Base-by-base conservation (phyloP, 495 filamentous ascomycete species). In the Xylaria curta region DNA sequence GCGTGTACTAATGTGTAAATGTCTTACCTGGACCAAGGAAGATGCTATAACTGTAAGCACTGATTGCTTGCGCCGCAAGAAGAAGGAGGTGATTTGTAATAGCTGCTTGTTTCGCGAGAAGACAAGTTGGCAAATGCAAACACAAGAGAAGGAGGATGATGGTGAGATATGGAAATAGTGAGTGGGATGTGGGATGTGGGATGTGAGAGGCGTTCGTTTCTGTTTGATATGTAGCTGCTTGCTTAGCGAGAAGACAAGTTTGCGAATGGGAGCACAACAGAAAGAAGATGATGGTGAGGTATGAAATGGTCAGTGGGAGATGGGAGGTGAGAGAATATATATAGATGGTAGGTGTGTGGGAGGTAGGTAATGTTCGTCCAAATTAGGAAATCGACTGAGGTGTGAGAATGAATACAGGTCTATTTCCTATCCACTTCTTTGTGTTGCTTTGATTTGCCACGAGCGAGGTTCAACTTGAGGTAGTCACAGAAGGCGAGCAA, bases 401-500 rank as follows among this genome's bases (percentile, higher is more conserved):
- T 36, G 33, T 54, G 53, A 17, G 17, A n/a, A 33, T 33, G 28
- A n/a, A 36, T 42, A n/a, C 21, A 44, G 38, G 21, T 12, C 5
- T 44, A 8, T 44, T 44, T 36, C 12, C 10, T 15, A 24, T 12
- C 4, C 33, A 24, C 24, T 4, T 42, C 21, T 5, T 1, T 5
- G 3, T 10, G 8, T 8, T 24, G 8, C 13, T 36, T 51, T 67
- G 46, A 67, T 1, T 31, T 31, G 47, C 7, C 28, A n/a, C 51
- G 47, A 46, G 38, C 7, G 12, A 63, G 60, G 10, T 4, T 4
- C 60, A 26, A 58, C 40, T 21, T 10, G 38, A 31, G 24, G 24
- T 12, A 26, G 51, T 68, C 51, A 42, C 33, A 61, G 40, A 36
- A 58, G 65, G 65, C 65, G 65, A 68, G 51, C 51, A 36, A 40